phyloP scores from a whole-genome alignment of 169 alveolate species.

The Blepharisma undulans region DNA sequence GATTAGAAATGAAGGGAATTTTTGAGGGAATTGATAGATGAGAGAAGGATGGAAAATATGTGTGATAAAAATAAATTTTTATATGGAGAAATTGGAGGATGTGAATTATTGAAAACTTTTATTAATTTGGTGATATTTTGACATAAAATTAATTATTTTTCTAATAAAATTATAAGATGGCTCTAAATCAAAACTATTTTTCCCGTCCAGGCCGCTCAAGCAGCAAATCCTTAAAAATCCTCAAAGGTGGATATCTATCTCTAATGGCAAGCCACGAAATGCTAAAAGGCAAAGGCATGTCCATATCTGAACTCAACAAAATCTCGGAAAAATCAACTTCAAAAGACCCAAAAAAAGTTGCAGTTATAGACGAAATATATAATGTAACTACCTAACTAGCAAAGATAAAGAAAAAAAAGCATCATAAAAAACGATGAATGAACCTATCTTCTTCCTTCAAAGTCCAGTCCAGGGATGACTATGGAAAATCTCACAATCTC shows the following conservation, averaged over 20 bases:
- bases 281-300: not conserved
- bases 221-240: not conserved
- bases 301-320: not conserved
- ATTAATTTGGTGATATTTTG: not conserved
- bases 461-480: not conserved
- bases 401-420: not conserved
- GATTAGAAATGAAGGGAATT: not conserved
- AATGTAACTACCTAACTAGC: not conserved
- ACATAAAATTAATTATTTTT: no score
- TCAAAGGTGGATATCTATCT: not conserved
- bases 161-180: not conserved
- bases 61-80: no score
- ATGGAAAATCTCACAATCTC: not conserved
- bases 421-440: not conserved
- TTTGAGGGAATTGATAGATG: not conserved
- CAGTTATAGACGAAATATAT: not conserved
- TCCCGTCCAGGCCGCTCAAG: not conserved
- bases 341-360: not conserved
- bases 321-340: not conserved
- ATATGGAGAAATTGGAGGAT: not conserved
- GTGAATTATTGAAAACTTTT: not conserved
- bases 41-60: not conserved
- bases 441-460: not conserved
- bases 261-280: not conserved
- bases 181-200: not conserved